A percentile compares a stretch with the other conserved stretches of the same genome.
Conservation (phyloP, 352 stramenopile genomes). For the Globisporangium irregulare region DNA sequence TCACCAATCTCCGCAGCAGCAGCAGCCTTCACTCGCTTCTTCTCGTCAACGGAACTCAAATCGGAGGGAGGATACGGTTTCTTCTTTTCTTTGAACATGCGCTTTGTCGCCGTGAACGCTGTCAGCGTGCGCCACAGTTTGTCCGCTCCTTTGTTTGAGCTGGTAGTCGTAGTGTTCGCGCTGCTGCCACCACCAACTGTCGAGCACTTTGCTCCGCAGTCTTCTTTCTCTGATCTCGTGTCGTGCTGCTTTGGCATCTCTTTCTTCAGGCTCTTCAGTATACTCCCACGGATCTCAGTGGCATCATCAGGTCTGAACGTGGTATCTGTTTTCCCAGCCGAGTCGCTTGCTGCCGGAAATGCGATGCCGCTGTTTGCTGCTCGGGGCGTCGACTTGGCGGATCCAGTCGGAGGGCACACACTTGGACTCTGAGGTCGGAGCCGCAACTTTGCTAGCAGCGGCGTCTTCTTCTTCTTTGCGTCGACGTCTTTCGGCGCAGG, state of each 20-base stretch:
- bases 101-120: slow-evolving; percentile 35
- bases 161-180: slow-evolving; percentile 10
- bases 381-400: slow-evolving; percentile 16
- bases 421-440: slow-evolving; percentile 44
- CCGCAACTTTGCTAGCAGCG: slow-evolving; percentile 51
- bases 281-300: not conserved
- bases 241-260: not conserved
- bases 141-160: slow-evolving; percentile 22
- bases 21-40: slow-evolving; percentile 8
- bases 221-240: slow-evolving; percentile 6
- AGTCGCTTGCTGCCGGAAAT: not conserved
- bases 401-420: slow-evolving; percentile 13
- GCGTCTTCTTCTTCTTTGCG: slow-evolving; percentile 32
- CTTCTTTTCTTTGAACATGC: slow-evolving; percentile 26
- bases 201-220: not conserved
- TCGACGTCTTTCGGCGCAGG: not conserved
- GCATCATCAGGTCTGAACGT: not conserved
- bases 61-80: not conserved
- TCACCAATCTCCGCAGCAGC: not conserved
- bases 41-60: not conserved
- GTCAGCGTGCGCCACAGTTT: slow-evolving; percentile 41
- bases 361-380: not conserved
- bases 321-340: not conserved
- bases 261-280: slow-evolving; percentile 19
- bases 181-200: not conserved